Conservation (phyloP, 139 green algal genomes). For the Chlamydomonas schloesseri region DNA sequence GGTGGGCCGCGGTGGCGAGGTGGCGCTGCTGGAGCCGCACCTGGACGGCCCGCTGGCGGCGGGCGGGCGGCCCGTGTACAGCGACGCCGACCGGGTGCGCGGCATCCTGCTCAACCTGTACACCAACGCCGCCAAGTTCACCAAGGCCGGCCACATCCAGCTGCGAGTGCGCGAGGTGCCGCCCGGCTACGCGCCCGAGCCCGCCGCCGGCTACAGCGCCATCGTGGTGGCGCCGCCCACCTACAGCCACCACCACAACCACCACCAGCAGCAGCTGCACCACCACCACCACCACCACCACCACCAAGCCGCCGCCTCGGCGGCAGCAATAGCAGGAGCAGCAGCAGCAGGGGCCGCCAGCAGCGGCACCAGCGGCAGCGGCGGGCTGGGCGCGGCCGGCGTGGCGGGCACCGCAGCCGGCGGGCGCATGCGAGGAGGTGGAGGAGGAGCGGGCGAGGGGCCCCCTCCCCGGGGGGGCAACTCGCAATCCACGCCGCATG, state of each 20-base stretch:
- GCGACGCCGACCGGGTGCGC: constrained; percentile 76
- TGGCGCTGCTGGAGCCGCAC: constrained; percentile 58
- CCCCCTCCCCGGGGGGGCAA: too few species aligned
- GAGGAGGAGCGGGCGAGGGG: too few species aligned
- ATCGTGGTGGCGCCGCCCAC: constrained; percentile 47
- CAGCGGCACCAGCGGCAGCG: too few species aligned
- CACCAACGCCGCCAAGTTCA: constrained; percentile 92
- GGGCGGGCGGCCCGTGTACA: constrained; percentile 36
- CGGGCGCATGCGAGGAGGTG: too few species aligned
- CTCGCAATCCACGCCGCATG: too few species aligned
- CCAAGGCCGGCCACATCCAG: constrained; percentile 74
- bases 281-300: too few species aligned
- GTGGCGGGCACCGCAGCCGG: too few species aligned
- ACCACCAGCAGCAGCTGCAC: constrained; percentile 6
- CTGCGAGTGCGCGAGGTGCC: constrained; percentile 60
- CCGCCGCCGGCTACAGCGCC: constrained; percentile 20
- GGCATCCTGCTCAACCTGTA: constrained; percentile 91
- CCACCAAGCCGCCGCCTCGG: too few species aligned
- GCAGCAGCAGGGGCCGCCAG: too few species aligned
- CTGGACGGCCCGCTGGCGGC: not conserved
- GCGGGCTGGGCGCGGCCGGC: not conserved
- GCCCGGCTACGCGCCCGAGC: constrained; percentile 18
- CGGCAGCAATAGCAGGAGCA: too few species aligned
- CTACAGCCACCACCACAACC: not conserved
- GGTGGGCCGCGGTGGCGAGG: not conserved